Evolutionary conservation across 2,329 filamentous ascomycete genomes (phyloP), one percentile per base, ranked within the genome.

Genomic region (Penicillium italicum): DNA sequence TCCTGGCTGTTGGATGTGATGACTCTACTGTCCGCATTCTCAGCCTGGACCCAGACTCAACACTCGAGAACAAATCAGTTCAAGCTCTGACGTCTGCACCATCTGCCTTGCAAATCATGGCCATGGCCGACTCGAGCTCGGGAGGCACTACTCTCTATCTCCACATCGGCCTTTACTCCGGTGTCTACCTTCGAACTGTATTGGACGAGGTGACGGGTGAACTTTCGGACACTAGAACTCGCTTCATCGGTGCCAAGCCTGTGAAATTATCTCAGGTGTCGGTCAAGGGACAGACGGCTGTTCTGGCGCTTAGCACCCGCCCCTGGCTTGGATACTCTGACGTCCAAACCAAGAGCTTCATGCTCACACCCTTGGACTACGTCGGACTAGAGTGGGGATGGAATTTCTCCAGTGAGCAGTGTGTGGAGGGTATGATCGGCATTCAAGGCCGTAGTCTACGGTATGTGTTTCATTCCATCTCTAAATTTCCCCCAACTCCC

Each of bases 241-340:
- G 95, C 54, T 99, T 99, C 75, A 80, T 99, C 9, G 95, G 95
- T 0, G 89, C 92, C 0, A 94, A 94, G 65, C 85, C 90, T 28
- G 92, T 96, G 41, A 91, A 90, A 64, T 82, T 99, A 3, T 97
- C 96, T 73, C 87, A 89, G 62, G 91, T 97, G n/a, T 88, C 87
- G 5, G 90, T 97, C 9, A 87, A 94, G 67, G 87, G 87, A 18
- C 88, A 91, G 62, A 87, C 88, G 6, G 91, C 91, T 40, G 89
- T 97, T 14, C 81, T 99, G 50, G 93, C 90, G 2, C 81, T 97
- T 52, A 97, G 91, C 72, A 95, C 92, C 16, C 85, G 93, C 53
- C 89, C 94, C n/a, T 99, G 93, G 92, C 81, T 99, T 4, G 93
- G 92, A 41, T 97, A 97, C 70, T 88, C 91, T 0, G 91, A 97